Percentiles rank a stretch among this genome's conserved stretches.
These are phyloP conservation scores for Betula pendula DNA, from an alignment of 306 rosid genomes.

Conservation along the genomic window DNA sequence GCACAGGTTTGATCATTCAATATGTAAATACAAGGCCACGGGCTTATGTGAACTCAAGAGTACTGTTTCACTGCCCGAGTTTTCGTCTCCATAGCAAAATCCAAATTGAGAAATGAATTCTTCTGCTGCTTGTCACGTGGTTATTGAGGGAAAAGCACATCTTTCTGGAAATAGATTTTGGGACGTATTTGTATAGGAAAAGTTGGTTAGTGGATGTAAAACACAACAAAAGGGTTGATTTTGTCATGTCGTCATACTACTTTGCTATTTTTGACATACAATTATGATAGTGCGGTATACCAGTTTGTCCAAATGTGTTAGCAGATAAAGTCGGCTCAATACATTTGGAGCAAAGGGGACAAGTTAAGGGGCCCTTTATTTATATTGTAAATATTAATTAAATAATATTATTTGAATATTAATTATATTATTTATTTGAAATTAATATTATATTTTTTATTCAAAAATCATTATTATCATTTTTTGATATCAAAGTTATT, in stretches of 20 bases:
- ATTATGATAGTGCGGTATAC: not conserved
- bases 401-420: too few relatives aligned
- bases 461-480: too few relatives aligned
- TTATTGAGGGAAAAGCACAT: conserved; percentile 3
- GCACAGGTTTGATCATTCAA: conserved; percentile 53
- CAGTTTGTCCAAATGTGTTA: too few relatives aligned
- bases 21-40: conserved; percentile 24
- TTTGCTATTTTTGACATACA: conserved; percentile 6
- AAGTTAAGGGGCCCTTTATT: too few relatives aligned
- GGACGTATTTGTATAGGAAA: conserved; percentile 29
- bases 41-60: conserved; percentile 29
- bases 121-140: not conserved
- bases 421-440: too few relatives aligned
- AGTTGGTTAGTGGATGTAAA: conserved; percentile 21
- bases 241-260: conserved; percentile 16
- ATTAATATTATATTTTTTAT: too few relatives aligned
- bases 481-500: too few relatives aligned
- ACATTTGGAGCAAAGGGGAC: too few relatives aligned
- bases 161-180: conserved; percentile 24
- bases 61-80: conserved; percentile 20
- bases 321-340: too few relatives aligned
- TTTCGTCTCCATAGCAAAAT: conserved; percentile 18
- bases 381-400: too few relatives aligned
- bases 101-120: conserved; percentile 2
- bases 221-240: not conserved